Base-by-base conservation (phyloP, 2,329 filamentous ascomycete genomes). In the Epicoccum sorghinum region DNA sequence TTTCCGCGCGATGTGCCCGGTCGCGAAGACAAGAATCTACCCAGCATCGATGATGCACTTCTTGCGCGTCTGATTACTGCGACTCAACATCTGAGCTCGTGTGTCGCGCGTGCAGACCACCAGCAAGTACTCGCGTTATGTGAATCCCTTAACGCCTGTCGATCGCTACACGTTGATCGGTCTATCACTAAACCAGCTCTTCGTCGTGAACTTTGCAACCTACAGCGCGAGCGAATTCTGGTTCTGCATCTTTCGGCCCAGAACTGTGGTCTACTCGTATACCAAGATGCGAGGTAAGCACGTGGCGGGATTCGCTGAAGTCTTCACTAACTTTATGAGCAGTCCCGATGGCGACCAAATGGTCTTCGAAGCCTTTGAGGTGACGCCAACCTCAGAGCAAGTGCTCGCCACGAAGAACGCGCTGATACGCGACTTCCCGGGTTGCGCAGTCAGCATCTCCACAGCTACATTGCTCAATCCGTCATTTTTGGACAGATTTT, bases 291-390 rank as follows among this genome's bases (percentile, higher is more conserved):
- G 9, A 53, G 51, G 77, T 79, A 65, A 65, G 71, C 62, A 39
- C 60, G 18, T 25, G 73, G 18, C 18, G 18, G 18, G 18, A 18
- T 18, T 18, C 18, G 18, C 18, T 18, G 18, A 18, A 18, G 18
- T 18, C 18, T 18, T 18, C 18, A 32, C 47, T 65, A 18, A 65
- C 9, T 45, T 24, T 4, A n/a, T 27, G 4, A 18, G 18, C 30
- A 67, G 64, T 12, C 22, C 40, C 1, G n/a, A 39, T 9, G 54
- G 45, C 8, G 49, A 58, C 18, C 40, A 35, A 18, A 58, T 81
- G 60, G 14, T 84, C 51, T 82, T 88, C 41, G 86, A 89, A 66
- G 77, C 78, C 0, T 89, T 89, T 50, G 86, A 89, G 65, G 77
- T 82, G 0, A 86, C 85, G 0, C 76, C 87, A 0, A 65, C 66